A percentile compares a stretch with the other conserved stretches of the same genome.
These are phyloP conservation scores for Trichophyton equinum DNA, from an alignment of 2,329 filamentous ascomycete genomes.

Conservation along the genomic window DNA sequence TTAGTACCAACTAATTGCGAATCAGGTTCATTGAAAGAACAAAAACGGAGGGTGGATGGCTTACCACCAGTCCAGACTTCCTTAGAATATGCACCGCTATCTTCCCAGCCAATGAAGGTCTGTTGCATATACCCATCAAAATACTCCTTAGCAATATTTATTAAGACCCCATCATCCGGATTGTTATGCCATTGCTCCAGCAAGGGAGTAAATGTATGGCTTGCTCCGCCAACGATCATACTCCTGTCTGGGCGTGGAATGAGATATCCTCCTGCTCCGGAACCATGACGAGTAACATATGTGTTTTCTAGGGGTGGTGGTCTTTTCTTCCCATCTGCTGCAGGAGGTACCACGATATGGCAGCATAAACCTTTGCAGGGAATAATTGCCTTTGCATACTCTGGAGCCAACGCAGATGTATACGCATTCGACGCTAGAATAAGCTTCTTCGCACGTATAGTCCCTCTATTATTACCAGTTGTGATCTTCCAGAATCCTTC, in stretches of 20 bases:
- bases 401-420: slow-evolving; percentile 60
- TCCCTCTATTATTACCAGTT: slow-evolving; percentile 51
- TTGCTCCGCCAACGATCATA: slow-evolving; percentile 52
- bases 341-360: slow-evolving; percentile 20
- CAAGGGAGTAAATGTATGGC: slow-evolving; percentile 30
- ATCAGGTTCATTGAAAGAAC: background rate
- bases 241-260: slow-evolving; percentile 43
- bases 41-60: slow-evolving; percentile 7
- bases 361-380: slow-evolving; percentile 52
- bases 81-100: slow-evolving; percentile 21
- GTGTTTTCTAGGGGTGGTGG: slow-evolving; percentile 31
- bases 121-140: slow-evolving; percentile 30
- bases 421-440: slow-evolving; percentile 77
- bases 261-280: slow-evolving; percentile 54
- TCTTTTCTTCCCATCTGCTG: background rate
- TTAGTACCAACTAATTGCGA: background rate
- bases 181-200: slow-evolving; percentile 34
- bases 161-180: slow-evolving; percentile 39
- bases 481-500: slow-evolving; percentile 45
- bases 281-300: slow-evolving; percentile 49
- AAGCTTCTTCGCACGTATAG: slow-evolving; percentile 49
- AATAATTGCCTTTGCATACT: slow-evolving; percentile 58
- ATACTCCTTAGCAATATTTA: slow-evolving; percentile 31
- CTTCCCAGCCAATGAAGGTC: slow-evolving; percentile 26
- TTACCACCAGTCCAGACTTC: slow-evolving; percentile 27